Percentiles rank a stretch among this genome's conserved stretches.
phyloP scores from a whole-genome alignment of 345 rosid genomes.

The Melaleuca alternifolia region DNA sequence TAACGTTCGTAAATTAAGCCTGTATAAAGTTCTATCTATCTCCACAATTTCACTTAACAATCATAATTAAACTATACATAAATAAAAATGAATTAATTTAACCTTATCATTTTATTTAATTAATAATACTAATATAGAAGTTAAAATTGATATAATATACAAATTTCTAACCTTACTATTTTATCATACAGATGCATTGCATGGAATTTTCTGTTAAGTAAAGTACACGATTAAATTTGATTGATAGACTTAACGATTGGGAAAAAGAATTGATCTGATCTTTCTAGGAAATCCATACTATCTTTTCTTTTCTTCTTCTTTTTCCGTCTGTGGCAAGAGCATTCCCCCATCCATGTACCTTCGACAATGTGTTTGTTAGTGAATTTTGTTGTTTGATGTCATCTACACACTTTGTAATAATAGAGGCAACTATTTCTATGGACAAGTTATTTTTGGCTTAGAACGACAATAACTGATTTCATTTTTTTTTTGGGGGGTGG shows the following conservation, averaged over 20 bases:
- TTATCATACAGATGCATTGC: neutral
- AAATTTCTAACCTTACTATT: neutral
- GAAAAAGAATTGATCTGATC: neutral
- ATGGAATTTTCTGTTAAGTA: fast-evolving
- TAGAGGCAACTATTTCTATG: neutral
- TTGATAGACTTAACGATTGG: neutral
- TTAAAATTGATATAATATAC: neutral
- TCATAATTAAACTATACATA: neutral
- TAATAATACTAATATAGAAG: neutral
- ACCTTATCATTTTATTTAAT: neutral
- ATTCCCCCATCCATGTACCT: neutral
- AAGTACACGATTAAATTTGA: neutral
- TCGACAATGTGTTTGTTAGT: no score
- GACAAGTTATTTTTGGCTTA: neutral
- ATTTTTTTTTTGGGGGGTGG: neutral
- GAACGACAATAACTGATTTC: no score
- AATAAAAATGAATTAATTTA: neutral
- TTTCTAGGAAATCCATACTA: neutral
- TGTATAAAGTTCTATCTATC: neutral
- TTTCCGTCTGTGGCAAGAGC: neutral
- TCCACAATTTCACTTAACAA: neutral
- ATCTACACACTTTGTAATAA: neutral
- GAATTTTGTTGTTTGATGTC: no score
- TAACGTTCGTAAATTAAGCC: neutral
- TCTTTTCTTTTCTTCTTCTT: neutral